These are phyloP conservation scores for Hibiscus trionum DNA, from an alignment of 345 rosid species.

Conservation along the genomic window DNA sequence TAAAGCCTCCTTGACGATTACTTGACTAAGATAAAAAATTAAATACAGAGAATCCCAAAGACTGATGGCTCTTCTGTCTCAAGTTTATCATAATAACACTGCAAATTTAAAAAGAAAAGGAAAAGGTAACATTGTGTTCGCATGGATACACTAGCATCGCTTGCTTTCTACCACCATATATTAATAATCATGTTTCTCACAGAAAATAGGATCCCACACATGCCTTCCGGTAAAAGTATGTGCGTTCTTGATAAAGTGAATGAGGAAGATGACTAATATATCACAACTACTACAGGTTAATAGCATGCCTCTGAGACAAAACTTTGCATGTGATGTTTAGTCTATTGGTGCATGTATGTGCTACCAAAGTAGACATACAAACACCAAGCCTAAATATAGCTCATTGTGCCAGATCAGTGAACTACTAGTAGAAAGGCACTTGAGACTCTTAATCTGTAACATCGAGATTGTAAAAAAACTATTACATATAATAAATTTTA, in stretches of 20 bases:
- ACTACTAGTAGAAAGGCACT: background rate
- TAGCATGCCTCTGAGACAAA: background rate
- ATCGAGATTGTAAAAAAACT: background rate
- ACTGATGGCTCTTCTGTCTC: background rate
- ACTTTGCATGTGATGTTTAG: background rate
- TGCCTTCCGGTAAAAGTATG: background rate
- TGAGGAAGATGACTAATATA: background rate
- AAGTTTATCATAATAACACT: background rate
- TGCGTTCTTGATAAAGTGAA: background rate
- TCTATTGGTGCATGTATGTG: background rate
- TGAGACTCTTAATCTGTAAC: background rate
- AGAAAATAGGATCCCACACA: background rate
- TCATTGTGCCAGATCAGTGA: background rate
- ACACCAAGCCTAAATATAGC: background rate
- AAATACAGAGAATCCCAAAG: background rate
- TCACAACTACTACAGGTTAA: background rate
- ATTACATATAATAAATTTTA: background rate
- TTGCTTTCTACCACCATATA: background rate
- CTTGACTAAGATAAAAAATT: background rate
- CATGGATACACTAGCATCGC: background rate
- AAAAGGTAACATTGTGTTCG: background rate
- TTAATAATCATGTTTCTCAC: background rate
- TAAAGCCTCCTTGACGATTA: background rate
- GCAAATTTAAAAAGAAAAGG: too few species aligned
- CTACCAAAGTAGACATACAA: slow-evolving; percentile 4